Conservation (phyloP, 1,284 basidiomycete genomes). For the Sphagnurus paluster region DNA sequence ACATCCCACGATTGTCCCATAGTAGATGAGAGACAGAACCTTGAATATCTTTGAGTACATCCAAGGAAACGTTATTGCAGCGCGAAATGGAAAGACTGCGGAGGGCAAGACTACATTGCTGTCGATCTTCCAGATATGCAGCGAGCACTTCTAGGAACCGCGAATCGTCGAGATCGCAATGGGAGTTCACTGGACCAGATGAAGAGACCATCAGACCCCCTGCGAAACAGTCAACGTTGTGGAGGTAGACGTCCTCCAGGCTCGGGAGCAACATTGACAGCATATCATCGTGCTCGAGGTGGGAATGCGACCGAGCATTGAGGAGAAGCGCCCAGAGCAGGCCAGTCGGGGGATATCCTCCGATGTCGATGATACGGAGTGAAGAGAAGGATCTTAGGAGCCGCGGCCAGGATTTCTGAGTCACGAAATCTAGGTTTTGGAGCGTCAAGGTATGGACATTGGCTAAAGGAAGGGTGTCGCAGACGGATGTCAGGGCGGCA, state of each 20-base stretch:
- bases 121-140: conserved; percentile 25
- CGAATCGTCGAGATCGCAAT: conserved; percentile 37
- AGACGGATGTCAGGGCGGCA: conserved; percentile 27
- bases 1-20: conserved; percentile 20
- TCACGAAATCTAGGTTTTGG: conserved; percentile 34
- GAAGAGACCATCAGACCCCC: conserved; percentile 38
- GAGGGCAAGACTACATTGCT: conserved; percentile 24
- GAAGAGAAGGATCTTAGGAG: conserved; percentile 29
- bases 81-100: conserved; percentile 34
- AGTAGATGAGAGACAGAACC: conserved; percentile 29
- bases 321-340: conserved; percentile 37
- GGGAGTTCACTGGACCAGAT: conserved; percentile 29
- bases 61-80: conserved; percentile 28
- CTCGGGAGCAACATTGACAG: conserved; percentile 29
- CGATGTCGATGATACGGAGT: conserved; percentile 33
- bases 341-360: conserved; percentile 35
- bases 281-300: conserved; percentile 26
- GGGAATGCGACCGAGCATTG: conserved; percentile 29
- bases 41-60: conserved; percentile 24
- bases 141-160: conserved; percentile 37
- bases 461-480: conserved; percentile 31
- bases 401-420: conserved; percentile 36
- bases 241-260: conserved; percentile 35
- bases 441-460: conserved; percentile 33
- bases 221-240: conserved; percentile 35